phyloP scores from a whole-genome alignment of 305 asterid genomes.

The Petunia hybrid region DNA sequence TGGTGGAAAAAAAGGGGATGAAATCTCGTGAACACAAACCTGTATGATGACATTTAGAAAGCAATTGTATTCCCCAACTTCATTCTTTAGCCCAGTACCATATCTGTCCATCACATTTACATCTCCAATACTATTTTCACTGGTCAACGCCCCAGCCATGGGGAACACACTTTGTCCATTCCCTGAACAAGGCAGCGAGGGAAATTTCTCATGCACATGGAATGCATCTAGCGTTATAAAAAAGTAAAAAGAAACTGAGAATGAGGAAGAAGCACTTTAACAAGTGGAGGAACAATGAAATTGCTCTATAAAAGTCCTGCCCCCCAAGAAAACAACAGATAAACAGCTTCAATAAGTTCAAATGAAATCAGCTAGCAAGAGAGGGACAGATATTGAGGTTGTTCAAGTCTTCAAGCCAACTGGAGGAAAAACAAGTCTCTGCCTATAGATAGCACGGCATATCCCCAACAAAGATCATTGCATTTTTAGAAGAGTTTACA shows the following conservation, averaged over 20 bases:
- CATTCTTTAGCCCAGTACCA: slow-evolving; percentile 90
- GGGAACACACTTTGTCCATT: slow-evolving; percentile 44
- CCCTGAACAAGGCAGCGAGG: slow-evolving; percentile 43
- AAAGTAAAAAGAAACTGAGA: slow-evolving; percentile 18
- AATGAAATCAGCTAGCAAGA: slow-evolving; percentile 6
- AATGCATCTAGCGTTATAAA: slow-evolving; percentile 50
- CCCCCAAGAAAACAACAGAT: slow-evolving; percentile 2
- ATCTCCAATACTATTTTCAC: slow-evolving; percentile 46
- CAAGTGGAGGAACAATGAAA: slow-evolving; percentile 9
- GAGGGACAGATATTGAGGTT: slow-evolving; percentile 19
- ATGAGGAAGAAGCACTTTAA: slow-evolving; percentile 2
- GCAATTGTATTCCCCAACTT: slow-evolving; percentile 94
- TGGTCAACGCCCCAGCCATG: slow-evolving; percentile 46
- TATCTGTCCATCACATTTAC: slow-evolving; percentile 57
- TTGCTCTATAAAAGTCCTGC: slow-evolving; percentile 9
- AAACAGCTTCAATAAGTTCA: slow-evolving; percentile 18
- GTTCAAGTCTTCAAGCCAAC: slow-evolving; percentile 21
- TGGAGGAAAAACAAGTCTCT: background rate
- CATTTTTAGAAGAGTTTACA: slow-evolving; percentile 4
- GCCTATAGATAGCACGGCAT: background rate
- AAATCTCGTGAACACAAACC: slow-evolving; percentile 54
- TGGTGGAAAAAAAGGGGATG: background rate
- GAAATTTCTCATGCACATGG: slow-evolving; percentile 57
- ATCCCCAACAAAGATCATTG: background rate
- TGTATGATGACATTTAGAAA: slow-evolving; percentile 96